A percentile compares a stretch with the other conserved stretches of the same genome.
Conservation (phyloP, 2,329 filamentous ascomycete genomes). For the Graphilbum fragrans region DNA sequence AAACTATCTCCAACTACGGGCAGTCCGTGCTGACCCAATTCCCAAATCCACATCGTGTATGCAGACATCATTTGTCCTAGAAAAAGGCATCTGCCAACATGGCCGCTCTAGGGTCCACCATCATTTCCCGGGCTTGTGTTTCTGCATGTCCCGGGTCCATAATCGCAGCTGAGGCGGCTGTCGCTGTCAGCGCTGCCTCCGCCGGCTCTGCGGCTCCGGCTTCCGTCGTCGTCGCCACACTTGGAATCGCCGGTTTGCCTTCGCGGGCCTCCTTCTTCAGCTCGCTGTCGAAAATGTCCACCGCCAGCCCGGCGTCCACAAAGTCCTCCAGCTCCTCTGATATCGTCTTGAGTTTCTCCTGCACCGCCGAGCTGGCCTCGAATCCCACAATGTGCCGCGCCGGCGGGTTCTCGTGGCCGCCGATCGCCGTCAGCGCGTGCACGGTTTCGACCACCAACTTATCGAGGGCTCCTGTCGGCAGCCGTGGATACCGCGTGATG, state of each 20-base stretch:
- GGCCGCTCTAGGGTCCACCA: no score
- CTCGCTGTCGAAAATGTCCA: conserved; percentile 59
- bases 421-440: conserved; percentile 81
- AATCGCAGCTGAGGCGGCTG: not conserved
- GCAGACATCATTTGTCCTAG: no score
- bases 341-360: conserved; percentile 92
- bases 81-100: no score
- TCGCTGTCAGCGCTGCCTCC: not conserved
- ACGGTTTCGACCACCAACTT: conserved; percentile 78
- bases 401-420: conserved; percentile 90
- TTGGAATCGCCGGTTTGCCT: conserved; percentile 6
- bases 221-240: not conserved
- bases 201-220: not conserved
- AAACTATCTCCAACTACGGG: no score
- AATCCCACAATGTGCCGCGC: conserved; percentile 87
- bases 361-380: conserved; percentile 77
- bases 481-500: conserved; percentile 62
- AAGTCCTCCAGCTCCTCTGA: conserved; percentile 96
- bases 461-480: conserved; percentile 57
- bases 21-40: no score
- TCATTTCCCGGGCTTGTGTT: no score
- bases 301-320: conserved; percentile 75
- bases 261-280: conserved; percentile 38
- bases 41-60: no score
- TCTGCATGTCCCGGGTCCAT: not conserved